Conservation (phyloP, 116 monocot genomes). For the Zostera marina region DNA sequence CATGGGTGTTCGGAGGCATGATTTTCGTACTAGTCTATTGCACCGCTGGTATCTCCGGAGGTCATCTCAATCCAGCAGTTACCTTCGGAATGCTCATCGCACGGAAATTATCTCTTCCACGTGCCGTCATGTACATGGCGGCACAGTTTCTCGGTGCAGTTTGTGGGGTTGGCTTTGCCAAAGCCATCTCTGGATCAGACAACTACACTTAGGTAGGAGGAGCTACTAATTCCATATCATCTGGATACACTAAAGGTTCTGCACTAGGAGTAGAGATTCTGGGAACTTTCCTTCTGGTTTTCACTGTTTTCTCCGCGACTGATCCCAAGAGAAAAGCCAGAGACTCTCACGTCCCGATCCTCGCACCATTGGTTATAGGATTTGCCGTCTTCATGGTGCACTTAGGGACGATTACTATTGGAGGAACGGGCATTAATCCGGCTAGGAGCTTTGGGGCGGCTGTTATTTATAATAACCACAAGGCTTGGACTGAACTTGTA, state of each 20-base stretch:
- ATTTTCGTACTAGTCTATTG: constrained; percentile 85
- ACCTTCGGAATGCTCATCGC: constrained; percentile 26
- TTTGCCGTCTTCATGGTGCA: constrained; percentile 58
- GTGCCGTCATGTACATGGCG: constrained; percentile 19
- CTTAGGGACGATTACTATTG: constrained; percentile 41
- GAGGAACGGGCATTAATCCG: constrained; percentile 44
- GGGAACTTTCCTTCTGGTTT: constrained; percentile 24
- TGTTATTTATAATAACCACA: constrained; percentile 28
- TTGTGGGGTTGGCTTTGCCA: constrained; percentile 20
- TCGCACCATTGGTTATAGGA: constrained; percentile 42
- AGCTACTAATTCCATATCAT: constrained; percentile 8
- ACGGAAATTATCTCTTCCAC: constrained; percentile 17
- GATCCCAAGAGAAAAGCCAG: constrained; percentile 23
- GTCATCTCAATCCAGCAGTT: constrained; percentile 26
- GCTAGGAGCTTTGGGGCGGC: constrained; percentile 50
- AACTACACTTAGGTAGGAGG: constrained; percentile 14
- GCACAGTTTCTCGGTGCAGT: constrained; percentile 24
- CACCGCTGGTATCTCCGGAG: constrained; percentile 71
- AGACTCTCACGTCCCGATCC: constrained; percentile 22
- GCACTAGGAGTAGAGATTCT: constrained; percentile 17
- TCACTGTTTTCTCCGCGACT: constrained; percentile 27
- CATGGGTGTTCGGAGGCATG: constrained; percentile 82
- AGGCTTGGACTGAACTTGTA: constrained; percentile 41
- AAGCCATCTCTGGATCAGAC: constrained; percentile 15
- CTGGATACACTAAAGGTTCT: constrained; percentile 11